phyloP scores from a whole-genome alignment of 225 moss, liverwort and hornwort species.

The Anthoceros angustus region DNA sequence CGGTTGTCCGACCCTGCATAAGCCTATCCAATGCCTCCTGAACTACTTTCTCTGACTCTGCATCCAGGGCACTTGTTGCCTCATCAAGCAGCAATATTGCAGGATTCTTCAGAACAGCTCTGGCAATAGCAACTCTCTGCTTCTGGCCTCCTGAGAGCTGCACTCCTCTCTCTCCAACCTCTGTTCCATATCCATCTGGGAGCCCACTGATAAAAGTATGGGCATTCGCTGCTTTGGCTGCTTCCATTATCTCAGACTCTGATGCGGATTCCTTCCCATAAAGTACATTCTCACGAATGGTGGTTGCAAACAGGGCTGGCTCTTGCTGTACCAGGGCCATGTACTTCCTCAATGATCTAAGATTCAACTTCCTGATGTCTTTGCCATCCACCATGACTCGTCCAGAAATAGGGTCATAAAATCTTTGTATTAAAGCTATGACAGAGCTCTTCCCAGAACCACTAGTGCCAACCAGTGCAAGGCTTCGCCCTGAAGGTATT shows the following conservation, averaged over 20 bases:
- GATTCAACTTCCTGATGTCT: constrained; percentile 1
- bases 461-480: neutral
- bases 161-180: neutral
- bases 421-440: neutral
- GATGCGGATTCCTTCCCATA: neutral
- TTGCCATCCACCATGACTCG: neutral
- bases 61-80: neutral
- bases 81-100: neutral
- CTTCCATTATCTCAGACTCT: neutral
- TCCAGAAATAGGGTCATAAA: neutral
- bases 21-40: neutral
- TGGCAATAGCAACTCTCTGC: neutral
- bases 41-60: neutral
- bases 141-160: neutral
- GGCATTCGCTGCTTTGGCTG: neutral
- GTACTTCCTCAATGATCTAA: neutral
- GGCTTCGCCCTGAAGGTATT: neutral
- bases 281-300: neutral
- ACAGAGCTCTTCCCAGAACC: constrained; percentile 1
- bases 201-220: neutral
- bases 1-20: neutral
- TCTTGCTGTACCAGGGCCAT: neutral
- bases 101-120: neutral
- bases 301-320: neutral
- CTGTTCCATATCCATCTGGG: neutral